Conservation (phyloP, 2,329 filamentous ascomycete genomes). For the Aspergillus latus region DNA sequence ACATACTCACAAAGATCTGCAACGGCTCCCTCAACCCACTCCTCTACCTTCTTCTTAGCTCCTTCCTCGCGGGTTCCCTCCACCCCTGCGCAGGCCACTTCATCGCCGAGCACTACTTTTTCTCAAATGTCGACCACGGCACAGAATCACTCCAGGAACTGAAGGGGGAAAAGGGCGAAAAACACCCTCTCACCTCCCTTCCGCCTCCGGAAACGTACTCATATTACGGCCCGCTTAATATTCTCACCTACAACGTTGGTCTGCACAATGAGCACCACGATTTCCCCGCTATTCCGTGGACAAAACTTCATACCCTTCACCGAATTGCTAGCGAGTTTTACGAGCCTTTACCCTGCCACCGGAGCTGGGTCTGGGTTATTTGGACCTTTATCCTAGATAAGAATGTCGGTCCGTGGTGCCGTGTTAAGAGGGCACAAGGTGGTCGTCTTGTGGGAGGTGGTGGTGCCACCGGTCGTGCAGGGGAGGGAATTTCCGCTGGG, state of each 20-base stretch:
- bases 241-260: conserved; percentile 94
- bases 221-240: conserved; percentile 91
- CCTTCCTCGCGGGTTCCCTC: conserved; percentile 88
- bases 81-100: conserved; percentile 97
- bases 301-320: conserved; percentile 72
- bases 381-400: conserved; percentile 95
- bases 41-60: conserved; percentile 81
- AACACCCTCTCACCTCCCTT: conserved; percentile 59
- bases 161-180: conserved; percentile 29
- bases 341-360: conserved; percentile 77
- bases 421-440: conserved; percentile 87
- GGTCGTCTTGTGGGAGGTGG: conserved; percentile 58
- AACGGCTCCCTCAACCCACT: conserved; percentile 62
- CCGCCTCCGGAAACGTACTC: conserved; percentile 90
- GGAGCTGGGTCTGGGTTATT: conserved; percentile 88
- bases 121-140: conserved; percentile 40
- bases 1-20: conserved; percentile 60
- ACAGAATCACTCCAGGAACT: conserved; percentile 56
- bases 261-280: conserved; percentile 99
- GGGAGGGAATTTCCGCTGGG: conserved; percentile 48
- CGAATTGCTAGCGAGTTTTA: conserved; percentile 89
- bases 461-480: conserved; percentile 34
- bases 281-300: conserved; percentile 97
- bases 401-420: conserved; percentile 83
- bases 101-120: conserved; percentile 95